Base-by-base conservation (phyloP, 805 yeast species). In the Starmerella scarabaei region DNA sequence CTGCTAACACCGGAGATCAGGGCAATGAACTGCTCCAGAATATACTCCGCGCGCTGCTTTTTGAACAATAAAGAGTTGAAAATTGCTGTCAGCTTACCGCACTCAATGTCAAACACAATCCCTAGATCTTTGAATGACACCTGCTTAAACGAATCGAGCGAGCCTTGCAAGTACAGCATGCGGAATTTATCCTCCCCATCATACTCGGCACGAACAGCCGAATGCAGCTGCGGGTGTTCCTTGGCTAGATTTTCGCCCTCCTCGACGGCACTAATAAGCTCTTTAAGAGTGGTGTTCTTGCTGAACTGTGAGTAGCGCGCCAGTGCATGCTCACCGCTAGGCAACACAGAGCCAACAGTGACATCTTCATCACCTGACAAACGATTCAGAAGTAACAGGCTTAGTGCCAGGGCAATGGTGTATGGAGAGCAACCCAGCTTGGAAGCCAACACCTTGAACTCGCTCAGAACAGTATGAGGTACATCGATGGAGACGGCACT, bases 301-400 rank as follows among this genome's bases (percentile, higher is more conserved):
- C 53, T 50, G 44, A 84, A 63, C 26, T 64, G 64, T 33, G 80
- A 63, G 24, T 26, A 38, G 53, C 94, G 69, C 21, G 83, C 56
- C 15, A 82, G 75, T 15, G 44, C 36, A 18, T 36, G 48, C 20
- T 20, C 14, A n/a, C 30, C 37, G 6, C 17, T 30, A 3, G 39
- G 29, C 48, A 76, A 71, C 21, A 73, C 73, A 0, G 85, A 75
- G n/a, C 86, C 85, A 45, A 88, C 63, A n/a, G 80, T 77, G 37
- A 91, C 77, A 53, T 88, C 96, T 49, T 88, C 96, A 57, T 88
- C 97, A 19, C 96, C 97, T 2, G 95, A 80, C 35, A 83, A 65
- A 55, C 97, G 69, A 60, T 72, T 78, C 29, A 83, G 68, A 42
- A 88, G 67, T 1, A 79, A 73, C 19, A 79, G 73, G 62, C 77